Evolutionary conservation across 345 rosid species (phyloP), one percentile per base, ranked within the genome.

Genomic region (Ailanthus altissimus): DNA sequence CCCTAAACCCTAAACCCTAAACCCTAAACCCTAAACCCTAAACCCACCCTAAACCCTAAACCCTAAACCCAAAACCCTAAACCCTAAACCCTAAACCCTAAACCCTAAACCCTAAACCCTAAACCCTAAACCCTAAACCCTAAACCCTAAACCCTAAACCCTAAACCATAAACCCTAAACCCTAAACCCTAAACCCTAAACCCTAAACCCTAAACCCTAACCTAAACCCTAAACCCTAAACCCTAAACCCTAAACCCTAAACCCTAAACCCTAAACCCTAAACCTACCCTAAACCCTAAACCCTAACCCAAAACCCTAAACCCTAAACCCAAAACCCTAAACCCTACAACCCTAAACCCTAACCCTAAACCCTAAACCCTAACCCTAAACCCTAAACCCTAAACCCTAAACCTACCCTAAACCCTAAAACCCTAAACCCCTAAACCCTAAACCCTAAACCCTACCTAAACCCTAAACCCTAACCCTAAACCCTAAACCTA

Each of bases 51-150:
- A 50, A 50, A 50, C 54, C 59, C 25, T 18, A 56, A 56, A 56
- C 59, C 59, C 59, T 56, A 56, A 56, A 56, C 59, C 25, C 2
- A 2, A 56, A 56, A 56, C 23, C 59, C 59, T 56, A 56, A 56
- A 56, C 6, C 54, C 54, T 50, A 56, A 56, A 56, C 59, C 59
- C 59, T 56, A 56, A 56, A 56, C 6, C 59, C 59, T 18, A 56
- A 56, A 56, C 54, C 54, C 54, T 50, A 56, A 56, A 18, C 59
- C 59, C 25, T 56, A 56, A 56, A 56, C 25, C 59, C 23, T 56
- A 56, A 56, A 56, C 59, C 59, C 59, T 56, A 56, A 56, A 56
- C 23, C 23, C 59, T n/a, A n/a, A 56, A 56, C 59, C 59, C 59
- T 20, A 18, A 56, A 56, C 23, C 23, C 59, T n/a, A n/a, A 56